phyloP scores from a whole-genome alignment of 306 rosid genomes.

The Pterocarpus santalinus region DNA sequence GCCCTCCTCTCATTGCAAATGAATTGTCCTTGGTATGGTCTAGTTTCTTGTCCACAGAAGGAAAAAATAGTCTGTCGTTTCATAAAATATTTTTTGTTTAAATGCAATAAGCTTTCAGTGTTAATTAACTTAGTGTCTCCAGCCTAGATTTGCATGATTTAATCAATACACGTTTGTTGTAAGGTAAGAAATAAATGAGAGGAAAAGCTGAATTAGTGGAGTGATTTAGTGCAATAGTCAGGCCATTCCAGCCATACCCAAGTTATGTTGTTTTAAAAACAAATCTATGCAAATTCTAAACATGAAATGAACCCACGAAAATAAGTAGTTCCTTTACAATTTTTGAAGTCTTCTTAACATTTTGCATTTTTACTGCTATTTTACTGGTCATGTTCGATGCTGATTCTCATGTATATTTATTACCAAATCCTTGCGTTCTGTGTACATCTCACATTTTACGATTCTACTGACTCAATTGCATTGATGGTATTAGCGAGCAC shows the following conservation, averaged over 20 bases:
- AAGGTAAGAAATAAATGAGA: constrained; percentile 20
- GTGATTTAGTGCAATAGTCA: neutral
- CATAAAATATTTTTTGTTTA: constrained; percentile 19
- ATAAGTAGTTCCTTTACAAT: constrained; percentile 5
- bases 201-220: constrained; percentile 30
- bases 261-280: constrained; percentile 7
- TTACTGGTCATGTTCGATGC: constrained; percentile 1
- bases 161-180: constrained; percentile 13
- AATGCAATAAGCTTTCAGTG: neutral
- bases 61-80: neutral
- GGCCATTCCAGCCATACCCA: constrained; percentile 1
- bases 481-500: constrained; percentile 25
- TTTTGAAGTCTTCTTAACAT: neutral
- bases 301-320: neutral
- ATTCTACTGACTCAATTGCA: constrained; percentile 25
- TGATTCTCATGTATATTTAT: constrained; percentile 26
- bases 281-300: constrained; percentile 12
- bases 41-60: constrained; percentile 33
- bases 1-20: constrained; percentile 88
- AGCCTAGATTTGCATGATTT: constrained; percentile 21
- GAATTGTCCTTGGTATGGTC: constrained; percentile 84
- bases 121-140: neutral
- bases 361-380: neutral
- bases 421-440: neutral
- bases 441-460: neutral